Base-by-base conservation (phyloP, 192 early-diverging fungal species). In the Coemansia sp. region DNA sequence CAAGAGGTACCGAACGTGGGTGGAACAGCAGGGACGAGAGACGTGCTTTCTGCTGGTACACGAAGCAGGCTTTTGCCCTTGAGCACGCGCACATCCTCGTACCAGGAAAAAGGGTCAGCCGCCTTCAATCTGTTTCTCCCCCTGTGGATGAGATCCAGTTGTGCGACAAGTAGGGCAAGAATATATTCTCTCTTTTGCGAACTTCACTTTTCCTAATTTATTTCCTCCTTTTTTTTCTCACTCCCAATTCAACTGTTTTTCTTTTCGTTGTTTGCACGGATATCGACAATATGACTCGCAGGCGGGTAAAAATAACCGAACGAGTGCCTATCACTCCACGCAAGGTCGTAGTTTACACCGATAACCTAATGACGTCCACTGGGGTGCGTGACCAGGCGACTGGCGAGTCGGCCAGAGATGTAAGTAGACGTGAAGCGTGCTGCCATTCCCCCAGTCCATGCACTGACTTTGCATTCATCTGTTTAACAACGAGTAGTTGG, bases 301-400 rank as follows among this genome's bases (percentile, higher is more conserved):
- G 73, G 64, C 68, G 72, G 47, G 73, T 69, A 60, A 69, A 71
- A 23, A 72, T 81, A 39, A 81, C 73, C 0, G 78, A 81, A 43
- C 57, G 53, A 39, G 73, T 75, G 53, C 78, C 78, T 21, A 81
- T 66, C 31, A 81, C 78, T 31, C 79, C 79, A 38, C 70, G 79
- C 36, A 82, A 82, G 47, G 74, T 82, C n/a, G 65, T 82, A 16
- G 72, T 82, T 20, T 82, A 82, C 50, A 77, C 75, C n/a, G 71
- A 82, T 59, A 82, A 82, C 59, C 59, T 82, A 26, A 82, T 76
- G 75, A 77, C 78, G 3, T 72, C 73, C 12, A 69, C 68, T 23
- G 64, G 65, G 39, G 77, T 65, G 23, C 77, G 77, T 26, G 71
- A 59, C 61, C 65, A 48, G 18, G 60, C 73, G 2, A 53, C 73